Base-by-base conservation (phyloP, 257 asterid species). In the Solanum pennellii region DNA sequence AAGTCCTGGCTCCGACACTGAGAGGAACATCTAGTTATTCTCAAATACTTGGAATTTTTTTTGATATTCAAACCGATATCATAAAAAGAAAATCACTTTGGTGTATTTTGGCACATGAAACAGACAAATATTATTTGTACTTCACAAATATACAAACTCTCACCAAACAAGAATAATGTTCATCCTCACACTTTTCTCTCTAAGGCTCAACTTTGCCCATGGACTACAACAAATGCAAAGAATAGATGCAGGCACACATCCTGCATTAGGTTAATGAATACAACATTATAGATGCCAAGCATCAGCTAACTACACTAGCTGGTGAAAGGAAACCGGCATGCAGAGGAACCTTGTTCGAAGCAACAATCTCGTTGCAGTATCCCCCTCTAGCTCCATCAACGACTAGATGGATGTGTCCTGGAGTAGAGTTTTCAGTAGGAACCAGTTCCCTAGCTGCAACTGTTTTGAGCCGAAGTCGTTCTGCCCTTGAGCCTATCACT, bases 401-500 rank as follows among this genome's bases (percentile, higher is more conserved):
- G 12, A 33, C 44, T 84, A 66, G 65, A 66, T 68, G 87, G n/a
- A 7, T 35, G 45, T 44, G 87, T 21, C 49, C 45, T 20, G 76
- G 29, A 68, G 39, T 84, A 39, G 65, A 47, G 25, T 21, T 66
- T 65, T 31, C 56, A 3, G 20, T 39, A 18, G 49, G 87, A 25
- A 66, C 12, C 79, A 21, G 44, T 41, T 66, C 60, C 21, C 31
- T 88, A 9, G 89, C 89, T 72, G 92, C 94, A 87, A 89, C 83
- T 18, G 94, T 87, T 90, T 93, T 93, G 88, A 96, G 91, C 20
- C 99, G 93, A 83, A 91, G 86, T 84, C 98, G 92, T 91, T 96
- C 99, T 4, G 99, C 99, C 90, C 98, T 89, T 2, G 99, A 94
- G 84, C 98, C 99, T 27, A 96, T 94, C 20, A 95, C 95, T 92